Conservation (phyloP, 805 yeast species). For the Monosporozyma solicola region DNA sequence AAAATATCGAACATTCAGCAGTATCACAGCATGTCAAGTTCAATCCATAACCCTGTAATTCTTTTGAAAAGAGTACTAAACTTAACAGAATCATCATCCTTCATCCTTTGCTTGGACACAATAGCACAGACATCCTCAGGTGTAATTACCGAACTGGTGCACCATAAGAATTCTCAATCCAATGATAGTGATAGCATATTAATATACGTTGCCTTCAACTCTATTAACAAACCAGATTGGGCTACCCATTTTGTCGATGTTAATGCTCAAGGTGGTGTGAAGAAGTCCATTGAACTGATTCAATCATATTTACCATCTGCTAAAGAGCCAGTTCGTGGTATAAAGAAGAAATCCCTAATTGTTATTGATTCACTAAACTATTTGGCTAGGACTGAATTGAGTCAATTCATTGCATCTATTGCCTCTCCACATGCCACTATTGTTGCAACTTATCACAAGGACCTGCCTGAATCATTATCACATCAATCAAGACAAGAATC, state of each 20-base stretch:
- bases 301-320: constrained; percentile 18
- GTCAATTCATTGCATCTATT: constrained; percentile 42
- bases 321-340: constrained; percentile 5
- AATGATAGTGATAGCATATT: constrained; percentile 25
- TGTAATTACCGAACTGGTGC: constrained; percentile 50
- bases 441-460: constrained; percentile 40
- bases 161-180: constrained; percentile 27
- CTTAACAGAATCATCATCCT: constrained; percentile 66
- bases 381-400: constrained; percentile 37
- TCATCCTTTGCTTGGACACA: constrained; percentile 61
- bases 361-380: constrained; percentile 65
- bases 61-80: constrained; percentile 58
- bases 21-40: constrained; percentile 22
- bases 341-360: constrained; percentile 33
- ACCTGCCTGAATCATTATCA: constrained; percentile 31
- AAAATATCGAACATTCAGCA: too few species aligned
- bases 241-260: constrained; percentile 44
- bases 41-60: constrained; percentile 39
- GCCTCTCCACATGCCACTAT: constrained; percentile 40
- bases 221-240: constrained; percentile 43
- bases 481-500: background rate
- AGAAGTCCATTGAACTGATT: constrained; percentile 12
- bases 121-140: constrained; percentile 55
- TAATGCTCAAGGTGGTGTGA: constrained; percentile 8
- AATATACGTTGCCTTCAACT: constrained; percentile 61